Evolutionary conservation across 2,329 filamentous ascomycete species (phyloP).

Genomic region (Bipolaris gigantea): DNA sequence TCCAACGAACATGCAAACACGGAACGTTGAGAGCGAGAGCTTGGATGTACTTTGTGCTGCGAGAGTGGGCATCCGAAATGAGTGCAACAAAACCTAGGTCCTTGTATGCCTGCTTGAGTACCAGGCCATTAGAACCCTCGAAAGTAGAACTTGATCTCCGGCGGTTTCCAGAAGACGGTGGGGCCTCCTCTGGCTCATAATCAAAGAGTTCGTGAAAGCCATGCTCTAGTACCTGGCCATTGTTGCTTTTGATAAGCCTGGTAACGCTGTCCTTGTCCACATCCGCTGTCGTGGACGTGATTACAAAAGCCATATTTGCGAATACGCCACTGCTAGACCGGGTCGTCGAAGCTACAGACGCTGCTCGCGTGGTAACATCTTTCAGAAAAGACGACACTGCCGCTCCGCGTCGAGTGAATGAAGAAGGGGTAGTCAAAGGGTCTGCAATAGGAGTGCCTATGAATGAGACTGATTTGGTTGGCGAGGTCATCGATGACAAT

Average conservation of each 20-base stretch:
- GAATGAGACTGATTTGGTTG: slow-evolving; percentile 23
- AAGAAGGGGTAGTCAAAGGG: slow-evolving; percentile 53
- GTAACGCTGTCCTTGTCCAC: slow-evolving; percentile 61
- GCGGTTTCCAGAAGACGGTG: slow-evolving; percentile 19
- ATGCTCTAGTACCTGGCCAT: slow-evolving; percentile 69
- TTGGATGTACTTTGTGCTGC: slow-evolving; percentile 91
- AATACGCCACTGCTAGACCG: slow-evolving; percentile 59
- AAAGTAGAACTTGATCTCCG: slow-evolving; percentile 14
- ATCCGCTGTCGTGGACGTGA: slow-evolving; percentile 66
- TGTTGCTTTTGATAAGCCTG: slow-evolving; percentile 67
- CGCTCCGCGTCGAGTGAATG: slow-evolving; percentile 50
- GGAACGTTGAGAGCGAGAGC: slow-evolving; percentile 87
- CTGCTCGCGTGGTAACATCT: slow-evolving; percentile 29
- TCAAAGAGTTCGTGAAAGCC: slow-evolving; percentile 85
- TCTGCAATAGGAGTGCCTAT: slow-evolving; percentile 36
- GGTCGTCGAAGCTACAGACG: slow-evolving; percentile 33
- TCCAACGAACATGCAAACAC: slow-evolving; percentile 81
- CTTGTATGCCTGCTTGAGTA: slow-evolving; percentile 56
- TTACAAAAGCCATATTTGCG: slow-evolving; percentile 80
- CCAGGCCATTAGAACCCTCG: slow-evolving; percentile 46
- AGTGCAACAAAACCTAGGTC: slow-evolving; percentile 77
- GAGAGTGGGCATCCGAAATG: slow-evolving; percentile 81
- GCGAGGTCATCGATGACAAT: slow-evolving; percentile 22
- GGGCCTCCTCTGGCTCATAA: slow-evolving; percentile 32
- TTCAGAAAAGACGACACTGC: slow-evolving; percentile 32